A percentile compares a stretch with the other conserved stretches of the same genome.
Evolutionary conservation across 2,329 filamentous ascomycete species (phyloP).

Genomic region (Colletotrichum filicis): DNA sequence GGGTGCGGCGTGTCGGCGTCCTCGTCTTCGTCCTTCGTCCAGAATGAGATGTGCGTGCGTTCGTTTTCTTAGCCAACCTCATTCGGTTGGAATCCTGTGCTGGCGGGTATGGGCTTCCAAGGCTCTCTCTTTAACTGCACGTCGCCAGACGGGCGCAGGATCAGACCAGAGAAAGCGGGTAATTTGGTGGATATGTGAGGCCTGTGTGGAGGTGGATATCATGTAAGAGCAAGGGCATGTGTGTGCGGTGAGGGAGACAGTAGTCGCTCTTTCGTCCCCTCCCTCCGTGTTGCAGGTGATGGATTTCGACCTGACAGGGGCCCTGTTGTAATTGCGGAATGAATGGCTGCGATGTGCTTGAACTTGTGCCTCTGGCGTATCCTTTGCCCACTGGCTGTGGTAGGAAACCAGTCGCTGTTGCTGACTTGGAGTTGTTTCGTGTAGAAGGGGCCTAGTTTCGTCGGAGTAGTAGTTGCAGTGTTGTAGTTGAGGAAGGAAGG

Average conservation of each 20-base stretch:
- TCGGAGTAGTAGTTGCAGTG: background rate
- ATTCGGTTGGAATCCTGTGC: background rate
- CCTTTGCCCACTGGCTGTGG: background rate
- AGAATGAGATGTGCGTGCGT: background rate
- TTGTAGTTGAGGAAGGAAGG: background rate
- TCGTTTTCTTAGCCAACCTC: background rate
- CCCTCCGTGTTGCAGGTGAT: conserved; percentile 8
- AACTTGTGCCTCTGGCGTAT: background rate
- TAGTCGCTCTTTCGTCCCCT: background rate
- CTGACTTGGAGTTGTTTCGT: background rate
- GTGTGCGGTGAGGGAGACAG: conserved; percentile 15
- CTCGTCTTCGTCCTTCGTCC: background rate
- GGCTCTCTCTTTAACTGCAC: background rate
- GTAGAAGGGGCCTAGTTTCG: background rate
- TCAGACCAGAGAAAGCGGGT: conserved; percentile 1
- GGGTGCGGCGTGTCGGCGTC: background rate
- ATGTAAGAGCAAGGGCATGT: background rate
- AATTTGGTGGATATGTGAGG: background rate
- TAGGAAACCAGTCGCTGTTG: background rate
- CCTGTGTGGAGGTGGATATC: conserved; percentile 2
- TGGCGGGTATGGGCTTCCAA: background rate
- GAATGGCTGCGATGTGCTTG: background rate
- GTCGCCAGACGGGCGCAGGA: background rate
- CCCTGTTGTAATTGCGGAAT: conserved; percentile 3
- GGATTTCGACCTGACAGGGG: background rate